These are phyloP conservation scores for Cercospora janseana DNA, from an alignment of 2,329 filamentous ascomycete genomes.

Conservation along the genomic window DNA sequence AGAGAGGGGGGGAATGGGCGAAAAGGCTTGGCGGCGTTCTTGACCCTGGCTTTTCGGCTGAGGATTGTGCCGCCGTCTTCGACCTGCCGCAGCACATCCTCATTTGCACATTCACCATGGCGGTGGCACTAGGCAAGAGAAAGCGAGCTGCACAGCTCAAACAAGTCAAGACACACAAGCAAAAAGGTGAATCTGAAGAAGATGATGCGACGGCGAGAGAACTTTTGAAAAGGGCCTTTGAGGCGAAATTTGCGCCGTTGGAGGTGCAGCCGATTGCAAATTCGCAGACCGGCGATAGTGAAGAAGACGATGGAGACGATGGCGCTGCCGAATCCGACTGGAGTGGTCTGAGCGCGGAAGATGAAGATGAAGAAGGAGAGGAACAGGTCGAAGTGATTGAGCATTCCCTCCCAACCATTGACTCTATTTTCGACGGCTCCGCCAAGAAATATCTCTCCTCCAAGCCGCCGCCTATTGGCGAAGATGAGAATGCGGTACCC, in stretches of 20 bases:
- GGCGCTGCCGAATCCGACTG: slow-evolving; percentile 54
- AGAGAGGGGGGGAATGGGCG: neutral
- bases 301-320: slow-evolving; percentile 32
- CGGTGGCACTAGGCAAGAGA: slow-evolving; percentile 46
- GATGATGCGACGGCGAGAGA: slow-evolving; percentile 59
- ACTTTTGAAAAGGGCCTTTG: slow-evolving; percentile 80
- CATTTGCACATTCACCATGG: slow-evolving; percentile 36
- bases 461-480: slow-evolving; percentile 47
- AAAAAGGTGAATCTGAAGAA: slow-evolving; percentile 26
- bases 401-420: slow-evolving; percentile 28
- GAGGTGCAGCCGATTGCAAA: slow-evolving; percentile 36
- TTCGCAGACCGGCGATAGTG: slow-evolving; percentile 31
- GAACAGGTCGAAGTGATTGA: slow-evolving; percentile 46
- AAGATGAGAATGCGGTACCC: slow-evolving; percentile 3
- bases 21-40: slow-evolving; percentile 10
- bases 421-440: slow-evolving; percentile 38
- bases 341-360: slow-evolving; percentile 58
- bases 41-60: neutral
- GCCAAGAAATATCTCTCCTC: slow-evolving; percentile 70
- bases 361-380: slow-evolving; percentile 40
- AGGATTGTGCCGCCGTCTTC: neutral
- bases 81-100: slow-evolving; percentile 10
- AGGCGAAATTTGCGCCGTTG: slow-evolving; percentile 75
- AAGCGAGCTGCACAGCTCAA: slow-evolving; percentile 43
- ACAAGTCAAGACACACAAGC: slow-evolving; percentile 12